Base-by-base conservation (phyloP, 2,329 filamentous ascomycete genomes). In the Stylonectria norvegica region DNA sequence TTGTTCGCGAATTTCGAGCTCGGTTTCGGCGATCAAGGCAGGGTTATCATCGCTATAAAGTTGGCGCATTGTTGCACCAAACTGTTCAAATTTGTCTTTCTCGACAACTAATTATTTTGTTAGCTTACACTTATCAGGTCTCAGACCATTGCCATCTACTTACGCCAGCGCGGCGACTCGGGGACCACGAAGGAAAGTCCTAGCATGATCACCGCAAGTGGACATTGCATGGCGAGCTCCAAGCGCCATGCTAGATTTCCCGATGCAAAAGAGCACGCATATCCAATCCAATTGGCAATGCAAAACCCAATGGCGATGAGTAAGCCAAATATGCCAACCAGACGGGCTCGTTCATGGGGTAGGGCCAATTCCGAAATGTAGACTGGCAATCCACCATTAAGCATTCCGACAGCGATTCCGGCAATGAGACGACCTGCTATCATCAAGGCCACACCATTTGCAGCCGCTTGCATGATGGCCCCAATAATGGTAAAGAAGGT, bases 281-380 rank as follows among this genome's bases (percentile, higher is more conserved):
- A 51, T n/a, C 54, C 53, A 12, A 56, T 35, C 42, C 48, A 52
- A 32, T 56, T 50, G 0, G 52, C 45, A 0, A 51, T 15, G 9
- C 36, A 34, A n/a, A 51, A 52, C 20, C 49, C 43, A 15, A 43
- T 39, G 9, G 46, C 40, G 14, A 47, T 42, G 19, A 48, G 34
- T 14, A 66, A 38, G 11, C 59, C 54, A 37, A 70, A 66, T 2
- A 65, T 54, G 0, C 66, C 67, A 0, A 72, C 66, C 2, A 71
- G 58, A 0, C 62, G 62, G 3, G 69, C 69, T 7, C 69, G 65
- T 5, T 70, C 60, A 22, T 69, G 65, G 3, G 71, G 67, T 2
- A 65, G 65, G 0, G 67, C 64, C 4, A 71, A 60, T 48, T 71
- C 69, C 18, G 65, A 63, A 52, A 66, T 72, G 43, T 62, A 62